Percentiles rank a stretch among this genome's conserved stretches.
phyloP scores from a whole-genome alignment of 345 rosid genomes.

The Salix dunnii region DNA sequence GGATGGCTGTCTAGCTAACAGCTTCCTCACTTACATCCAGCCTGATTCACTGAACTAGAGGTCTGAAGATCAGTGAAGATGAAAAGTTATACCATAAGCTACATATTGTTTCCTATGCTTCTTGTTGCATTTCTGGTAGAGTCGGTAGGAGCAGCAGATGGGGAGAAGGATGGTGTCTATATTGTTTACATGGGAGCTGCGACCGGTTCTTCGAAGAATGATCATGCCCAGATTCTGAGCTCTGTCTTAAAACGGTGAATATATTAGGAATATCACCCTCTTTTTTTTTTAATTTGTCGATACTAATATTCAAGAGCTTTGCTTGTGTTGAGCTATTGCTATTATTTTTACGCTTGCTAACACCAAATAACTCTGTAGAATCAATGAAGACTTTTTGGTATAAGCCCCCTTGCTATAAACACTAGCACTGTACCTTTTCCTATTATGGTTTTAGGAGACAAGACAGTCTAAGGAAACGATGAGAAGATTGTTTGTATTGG shows the following conservation, averaged over 20 bases:
- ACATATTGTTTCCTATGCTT: slow-evolving; percentile 15
- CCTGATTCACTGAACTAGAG: not conserved
- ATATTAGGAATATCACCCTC: not conserved
- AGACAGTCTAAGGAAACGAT: not conserved
- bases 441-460: not conserved
- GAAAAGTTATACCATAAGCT: slow-evolving; percentile 24
- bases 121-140: slow-evolving; percentile 14
- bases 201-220: slow-evolving; percentile 28
- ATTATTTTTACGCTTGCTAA: too few species aligned
- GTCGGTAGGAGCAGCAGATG: slow-evolving; percentile 15
- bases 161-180: slow-evolving; percentile 41
- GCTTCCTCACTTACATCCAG: not conserved
- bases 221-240: slow-evolving; percentile 49
- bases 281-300: not conserved
- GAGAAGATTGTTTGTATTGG: not conserved
- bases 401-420: too few species aligned
- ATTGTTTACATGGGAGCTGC: slow-evolving; percentile 79
- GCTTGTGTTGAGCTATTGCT: not conserved
- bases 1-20: not conserved
- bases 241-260: slow-evolving; percentile 46
- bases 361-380: too few species aligned
- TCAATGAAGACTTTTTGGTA: too few species aligned
- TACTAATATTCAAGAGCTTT: not conserved
- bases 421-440: too few species aligned
- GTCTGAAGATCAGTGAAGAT: slow-evolving; percentile 19